A percentile compares a stretch with the other conserved stretches of the same genome.
phyloP scores from a whole-genome alignment of 2,329 filamentous ascomycete genomes.

The Hypoxylon rubiginosum region DNA sequence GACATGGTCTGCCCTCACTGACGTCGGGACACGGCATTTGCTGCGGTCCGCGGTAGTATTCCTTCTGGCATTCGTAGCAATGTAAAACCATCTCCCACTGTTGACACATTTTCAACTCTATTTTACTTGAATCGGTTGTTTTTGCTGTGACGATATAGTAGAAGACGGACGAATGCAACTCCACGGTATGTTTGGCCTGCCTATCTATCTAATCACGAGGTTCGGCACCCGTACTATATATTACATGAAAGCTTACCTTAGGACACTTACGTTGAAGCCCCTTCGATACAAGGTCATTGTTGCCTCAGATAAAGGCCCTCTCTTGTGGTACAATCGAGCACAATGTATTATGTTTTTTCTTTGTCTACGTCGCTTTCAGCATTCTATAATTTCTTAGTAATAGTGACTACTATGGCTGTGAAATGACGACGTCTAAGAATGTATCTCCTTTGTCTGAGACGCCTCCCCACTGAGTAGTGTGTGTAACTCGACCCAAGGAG shows the following conservation, averaged over 20 bases:
- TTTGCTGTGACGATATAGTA: background rate
- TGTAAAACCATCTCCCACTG: constrained; percentile 14
- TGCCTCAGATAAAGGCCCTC: background rate
- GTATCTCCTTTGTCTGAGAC: constrained; percentile 6
- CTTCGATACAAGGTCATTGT: background rate
- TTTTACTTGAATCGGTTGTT: background rate
- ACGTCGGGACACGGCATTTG: background rate
- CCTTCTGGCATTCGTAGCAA: constrained; percentile 38
- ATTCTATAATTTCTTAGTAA: background rate
- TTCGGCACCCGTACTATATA: background rate
- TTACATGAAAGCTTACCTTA: background rate
- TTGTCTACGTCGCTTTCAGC: background rate
- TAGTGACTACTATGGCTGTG: background rate
- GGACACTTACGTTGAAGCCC: background rate
- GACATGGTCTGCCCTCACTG: constrained; percentile 16
- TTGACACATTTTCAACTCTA: constrained; percentile 32
- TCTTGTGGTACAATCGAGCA: background rate
- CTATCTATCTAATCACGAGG: background rate
- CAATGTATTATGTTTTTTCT: background rate
- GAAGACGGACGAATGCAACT: background rate
- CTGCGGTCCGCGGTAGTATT: constrained; percentile 10
- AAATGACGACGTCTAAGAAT: background rate
- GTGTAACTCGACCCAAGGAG: background rate
- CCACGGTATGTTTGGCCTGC: background rate
- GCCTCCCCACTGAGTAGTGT: background rate